Conservation (phyloP, 805 yeast genomes). For the Schwanniomyces yamadae region DNA sequence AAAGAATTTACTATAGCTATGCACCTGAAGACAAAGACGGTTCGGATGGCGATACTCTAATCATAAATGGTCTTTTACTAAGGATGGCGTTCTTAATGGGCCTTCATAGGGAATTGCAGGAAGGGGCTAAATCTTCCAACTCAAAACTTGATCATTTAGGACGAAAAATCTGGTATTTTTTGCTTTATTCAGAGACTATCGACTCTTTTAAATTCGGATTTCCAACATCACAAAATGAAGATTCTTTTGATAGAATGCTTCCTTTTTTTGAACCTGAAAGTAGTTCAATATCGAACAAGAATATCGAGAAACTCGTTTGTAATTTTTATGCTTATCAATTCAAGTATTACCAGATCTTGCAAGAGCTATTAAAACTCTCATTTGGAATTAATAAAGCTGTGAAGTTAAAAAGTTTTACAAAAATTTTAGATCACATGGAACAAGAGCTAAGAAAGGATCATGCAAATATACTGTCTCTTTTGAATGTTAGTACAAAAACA, state of each 20-base stretch:
- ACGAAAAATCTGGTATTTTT: slow-evolving; percentile 39
- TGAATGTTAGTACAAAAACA: not conserved
- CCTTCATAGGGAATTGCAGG: slow-evolving; percentile 45
- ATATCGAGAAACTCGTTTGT: slow-evolving; percentile 34
- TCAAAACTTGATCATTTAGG: slow-evolving; percentile 23
- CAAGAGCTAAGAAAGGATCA: not conserved
- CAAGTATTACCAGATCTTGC: not conserved
- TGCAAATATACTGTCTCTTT: not conserved
- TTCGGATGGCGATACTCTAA: slow-evolving; percentile 33
- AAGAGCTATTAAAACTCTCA: not conserved
- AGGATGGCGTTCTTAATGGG: slow-evolving; percentile 49
- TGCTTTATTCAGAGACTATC: slow-evolving; percentile 27
- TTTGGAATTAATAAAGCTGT: not conserved
- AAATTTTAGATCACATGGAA: not conserved
- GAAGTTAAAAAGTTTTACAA: not conserved
- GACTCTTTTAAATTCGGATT: slow-evolving; percentile 34
- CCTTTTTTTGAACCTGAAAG: slow-evolving; percentile 36
- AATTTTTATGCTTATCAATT: not conserved
- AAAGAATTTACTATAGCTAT: slow-evolving; percentile 50
- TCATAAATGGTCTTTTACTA: slow-evolving; percentile 26
- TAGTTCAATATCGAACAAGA: slow-evolving; percentile 31
- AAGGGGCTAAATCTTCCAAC: too few relatives aligned
- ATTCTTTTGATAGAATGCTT: slow-evolving; percentile 25
- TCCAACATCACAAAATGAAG: slow-evolving; percentile 29
- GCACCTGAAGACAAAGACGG: slow-evolving; percentile 57